Evolutionary conservation across 176 grass and related monocot species (phyloP).

Genomic region (Stipa capillata): DNA sequence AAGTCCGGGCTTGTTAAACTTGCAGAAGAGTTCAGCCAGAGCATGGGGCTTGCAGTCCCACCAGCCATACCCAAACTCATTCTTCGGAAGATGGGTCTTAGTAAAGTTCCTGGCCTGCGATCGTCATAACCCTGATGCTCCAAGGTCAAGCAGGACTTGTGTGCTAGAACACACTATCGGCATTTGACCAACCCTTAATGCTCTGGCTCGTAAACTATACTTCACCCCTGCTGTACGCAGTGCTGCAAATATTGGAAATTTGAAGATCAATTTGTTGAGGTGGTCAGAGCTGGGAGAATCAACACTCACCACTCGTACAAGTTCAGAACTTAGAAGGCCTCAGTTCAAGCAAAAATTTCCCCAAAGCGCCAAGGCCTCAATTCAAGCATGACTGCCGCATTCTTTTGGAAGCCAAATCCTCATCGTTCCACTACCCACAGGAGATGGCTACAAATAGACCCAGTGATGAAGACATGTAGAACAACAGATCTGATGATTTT

Average conservation of each 20-base stretch:
- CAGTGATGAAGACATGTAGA: background rate
- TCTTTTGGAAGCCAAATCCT: background rate
- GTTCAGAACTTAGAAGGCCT: background rate
- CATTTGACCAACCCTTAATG: background rate
- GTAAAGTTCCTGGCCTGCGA: slow-evolving; percentile 55
- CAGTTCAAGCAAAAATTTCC: too few species aligned
- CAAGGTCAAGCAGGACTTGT: background rate
- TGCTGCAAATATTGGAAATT: background rate
- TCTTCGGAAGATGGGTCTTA: slow-evolving; percentile 89
- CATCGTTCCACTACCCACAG: background rate
- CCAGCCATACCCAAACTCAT: slow-evolving; percentile 67
- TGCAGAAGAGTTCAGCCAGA: slow-evolving; percentile 79
- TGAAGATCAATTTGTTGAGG: slow-evolving; percentile 2
- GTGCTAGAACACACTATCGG: background rate
- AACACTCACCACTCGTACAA: background rate
- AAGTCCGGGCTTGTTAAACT: slow-evolving; percentile 68
- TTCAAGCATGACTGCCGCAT: background rate
- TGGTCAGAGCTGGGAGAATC: background rate
- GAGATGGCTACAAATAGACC: background rate
- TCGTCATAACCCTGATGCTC: slow-evolving; percentile 18
- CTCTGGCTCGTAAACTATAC: background rate
- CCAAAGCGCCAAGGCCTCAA: too few species aligned
- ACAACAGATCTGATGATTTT: background rate
- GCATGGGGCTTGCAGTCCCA: slow-evolving; percentile 70
- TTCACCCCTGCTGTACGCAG: background rate